These are phyloP conservation scores for Bondarzewia mesenterica DNA, from an alignment of 1,284 basidiomycete genomes.

Conservation along the genomic window DNA sequence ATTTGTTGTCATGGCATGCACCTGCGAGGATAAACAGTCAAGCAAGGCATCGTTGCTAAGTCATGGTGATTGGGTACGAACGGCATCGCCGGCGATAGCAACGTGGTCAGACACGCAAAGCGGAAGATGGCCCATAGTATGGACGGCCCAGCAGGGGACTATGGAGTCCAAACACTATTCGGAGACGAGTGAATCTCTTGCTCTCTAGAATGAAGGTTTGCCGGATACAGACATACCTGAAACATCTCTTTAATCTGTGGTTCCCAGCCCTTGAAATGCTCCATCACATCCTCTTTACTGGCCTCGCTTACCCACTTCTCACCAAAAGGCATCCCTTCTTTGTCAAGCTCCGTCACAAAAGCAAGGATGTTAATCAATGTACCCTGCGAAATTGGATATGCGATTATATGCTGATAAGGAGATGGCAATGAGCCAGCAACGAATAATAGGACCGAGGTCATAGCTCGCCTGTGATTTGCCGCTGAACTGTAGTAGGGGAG, in stretches of 20 bases:
- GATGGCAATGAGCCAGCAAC: not conserved
- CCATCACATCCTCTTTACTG: conserved; percentile 25
- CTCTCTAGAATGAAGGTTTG: not conserved
- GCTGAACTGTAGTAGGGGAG: not conserved
- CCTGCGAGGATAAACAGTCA: conserved; percentile 21
- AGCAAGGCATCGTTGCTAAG: not conserved
- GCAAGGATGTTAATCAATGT: conserved; percentile 30
- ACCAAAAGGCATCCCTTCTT: conserved; percentile 23
- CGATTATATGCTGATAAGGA: conserved; percentile 17
- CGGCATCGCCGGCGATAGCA: conserved; percentile 40
- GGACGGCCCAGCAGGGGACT: conserved; percentile 1
- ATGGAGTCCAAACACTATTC: not conserved
- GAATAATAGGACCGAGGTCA: not conserved
- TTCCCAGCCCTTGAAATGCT: conserved; percentile 27
- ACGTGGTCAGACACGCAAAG: not conserved
- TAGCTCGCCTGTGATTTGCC: not conserved
- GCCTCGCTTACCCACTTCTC: conserved; percentile 27
- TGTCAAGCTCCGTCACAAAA: conserved; percentile 27
- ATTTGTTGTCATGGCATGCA: conserved; percentile 43
- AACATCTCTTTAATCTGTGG: conserved; percentile 27
- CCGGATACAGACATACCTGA: conserved; percentile 15
- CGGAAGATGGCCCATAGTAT: not conserved
- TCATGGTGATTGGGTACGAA: conserved; percentile 8
- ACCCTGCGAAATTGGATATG: conserved; percentile 22
- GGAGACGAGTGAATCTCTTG: not conserved